These are phyloP conservation scores for Trametes versicolor DNA, from an alignment of 1,284 basidiomycete genomes.

Conservation along the genomic window DNA sequence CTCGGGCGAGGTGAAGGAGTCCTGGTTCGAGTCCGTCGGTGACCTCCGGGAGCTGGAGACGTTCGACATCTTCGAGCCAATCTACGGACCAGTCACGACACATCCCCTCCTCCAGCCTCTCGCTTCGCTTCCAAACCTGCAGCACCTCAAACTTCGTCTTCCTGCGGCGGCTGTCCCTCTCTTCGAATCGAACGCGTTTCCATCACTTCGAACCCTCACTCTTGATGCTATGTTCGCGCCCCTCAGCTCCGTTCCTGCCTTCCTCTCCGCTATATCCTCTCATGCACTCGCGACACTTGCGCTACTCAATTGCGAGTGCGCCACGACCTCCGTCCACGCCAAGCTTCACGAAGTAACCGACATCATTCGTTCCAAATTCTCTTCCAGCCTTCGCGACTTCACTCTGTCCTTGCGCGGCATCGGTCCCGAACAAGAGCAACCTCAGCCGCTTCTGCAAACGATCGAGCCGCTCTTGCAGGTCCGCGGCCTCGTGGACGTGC, in stretches of 20 bases:
- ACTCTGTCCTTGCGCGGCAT: constrained; percentile 18
- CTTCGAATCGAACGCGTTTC: constrained; percentile 14
- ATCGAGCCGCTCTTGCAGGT: constrained; percentile 27
- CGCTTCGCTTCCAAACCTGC: constrained; percentile 16
- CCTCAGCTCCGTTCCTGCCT: constrained; percentile 11
- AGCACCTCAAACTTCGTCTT: constrained; percentile 22
- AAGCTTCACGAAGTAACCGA: constrained; percentile 22
- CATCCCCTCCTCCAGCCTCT: constrained; percentile 18
- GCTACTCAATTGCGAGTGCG: constrained; percentile 25
- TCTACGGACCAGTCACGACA: constrained; percentile 8
- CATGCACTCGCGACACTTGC: constrained; percentile 12
- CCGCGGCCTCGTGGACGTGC: constrained; percentile 24
- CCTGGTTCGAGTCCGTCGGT: constrained; percentile 22
- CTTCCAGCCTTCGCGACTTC: constrained; percentile 15
- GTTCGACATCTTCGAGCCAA: constrained; percentile 24
- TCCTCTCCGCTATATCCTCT: constrained; percentile 27
- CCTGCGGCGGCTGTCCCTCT: background rate
- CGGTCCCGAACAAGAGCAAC: constrained; percentile 4
- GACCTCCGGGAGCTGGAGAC: constrained; percentile 17
- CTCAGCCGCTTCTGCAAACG: constrained; percentile 17
- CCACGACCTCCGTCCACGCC: background rate
- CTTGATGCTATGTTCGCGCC: constrained; percentile 28
- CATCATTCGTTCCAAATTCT: constrained; percentile 22
- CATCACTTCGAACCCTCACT: constrained; percentile 23
- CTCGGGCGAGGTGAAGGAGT: constrained; percentile 16